Evolutionary conservation across 1,139 yeast genomes (phyloP), one percentile per base, ranked within the genome.

Genomic region (Dujonia santamariae): DNA sequence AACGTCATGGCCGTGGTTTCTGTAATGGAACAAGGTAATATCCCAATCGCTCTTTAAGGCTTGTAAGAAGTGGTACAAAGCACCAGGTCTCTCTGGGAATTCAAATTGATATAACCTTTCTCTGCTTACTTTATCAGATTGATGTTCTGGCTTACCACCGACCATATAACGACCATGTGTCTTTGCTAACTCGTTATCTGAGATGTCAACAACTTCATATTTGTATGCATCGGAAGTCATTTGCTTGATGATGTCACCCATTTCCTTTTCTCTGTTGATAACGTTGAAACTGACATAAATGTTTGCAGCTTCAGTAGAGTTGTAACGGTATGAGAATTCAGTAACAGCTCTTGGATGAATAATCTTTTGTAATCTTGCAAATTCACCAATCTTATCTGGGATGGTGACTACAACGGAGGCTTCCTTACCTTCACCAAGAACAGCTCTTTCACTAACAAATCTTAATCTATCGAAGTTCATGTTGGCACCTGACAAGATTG

Each of bases 61-160:
- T 30, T 73, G 74, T 50, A 92, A 72, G 61, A 92, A 92, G 40
- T 76, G 82, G 34, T 83, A 77, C 50, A 92, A 70, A 1, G 98
- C 97, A 28, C 96, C 95, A 1, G 97, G 97, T 50, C 94, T 80
- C 56, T 92, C 99, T 9, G 99, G 99, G 68, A 92, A 94, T 59
- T 88, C 97, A 51, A 92, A 92, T 37, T 85, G 76, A 47, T 80
- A 78, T 30, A 92, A 62, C 48, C 83, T 78, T 59, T 92, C 99
- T 44, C 85, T 72, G 20, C 75, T 67, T 11, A 82, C 78, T 35
- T 58, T 55, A 31, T 39, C 40, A 22, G 37, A 35, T 0, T 82
- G 73, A 12, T 46, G 46, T n/a, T 62, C 57, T n/a, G 61, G 50
- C 39, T 84, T 80, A 38, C 98, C 98, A 38, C 98, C 98, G 19